Evolutionary conservation across 371 early-diverging fungal genomes (phyloP).

Genomic region (Mucor velutinosus): DNA sequence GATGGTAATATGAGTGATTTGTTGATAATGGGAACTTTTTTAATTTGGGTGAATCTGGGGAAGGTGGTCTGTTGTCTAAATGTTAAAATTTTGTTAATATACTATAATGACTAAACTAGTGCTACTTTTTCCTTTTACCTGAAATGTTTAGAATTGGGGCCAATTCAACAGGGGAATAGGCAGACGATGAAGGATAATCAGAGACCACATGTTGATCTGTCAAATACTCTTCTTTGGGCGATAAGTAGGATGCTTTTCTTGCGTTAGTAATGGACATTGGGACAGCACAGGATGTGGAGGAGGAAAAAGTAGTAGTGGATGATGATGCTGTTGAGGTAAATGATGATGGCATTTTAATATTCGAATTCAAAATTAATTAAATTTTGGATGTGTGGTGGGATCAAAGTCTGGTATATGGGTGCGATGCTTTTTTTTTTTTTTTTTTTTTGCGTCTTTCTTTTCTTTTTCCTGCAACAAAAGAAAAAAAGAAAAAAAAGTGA

Average conservation of each 20-base stretch:
- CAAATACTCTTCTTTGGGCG: slow-evolving; percentile 9
- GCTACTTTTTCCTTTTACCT: not conserved
- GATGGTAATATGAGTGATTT: slow-evolving; percentile 4
- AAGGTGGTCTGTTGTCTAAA: slow-evolving; percentile 32
- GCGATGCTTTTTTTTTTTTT: not conserved
- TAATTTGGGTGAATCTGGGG: slow-evolving; percentile 29
- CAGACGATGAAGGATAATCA: slow-evolving; percentile 20
- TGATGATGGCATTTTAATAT: not conserved
- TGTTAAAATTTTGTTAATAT: not conserved
- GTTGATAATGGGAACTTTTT: slow-evolving; percentile 9
- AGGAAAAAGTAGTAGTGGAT: not conserved
- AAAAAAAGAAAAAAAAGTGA: not conserved
- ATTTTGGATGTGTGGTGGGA: not conserved
- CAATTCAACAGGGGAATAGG: slow-evolving; percentile 26
- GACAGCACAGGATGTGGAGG: not conserved
- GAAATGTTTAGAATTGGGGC: slow-evolving; percentile 28
- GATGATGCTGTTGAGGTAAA: slow-evolving; percentile 13
- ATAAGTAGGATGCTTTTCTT: slow-evolving; percentile 10
- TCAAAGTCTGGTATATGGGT: slow-evolving; percentile 13
- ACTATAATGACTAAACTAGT: not conserved
- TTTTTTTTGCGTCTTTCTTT: slow-evolving; percentile 1
- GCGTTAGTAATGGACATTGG: slow-evolving; percentile 11
- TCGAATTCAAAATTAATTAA: not conserved
- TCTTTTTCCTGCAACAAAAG: not conserved
- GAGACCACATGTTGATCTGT: slow-evolving; percentile 17